phyloP scores from a whole-genome alignment of 148 eudicot genomes.

The Fagopyrum esculentum region DNA sequence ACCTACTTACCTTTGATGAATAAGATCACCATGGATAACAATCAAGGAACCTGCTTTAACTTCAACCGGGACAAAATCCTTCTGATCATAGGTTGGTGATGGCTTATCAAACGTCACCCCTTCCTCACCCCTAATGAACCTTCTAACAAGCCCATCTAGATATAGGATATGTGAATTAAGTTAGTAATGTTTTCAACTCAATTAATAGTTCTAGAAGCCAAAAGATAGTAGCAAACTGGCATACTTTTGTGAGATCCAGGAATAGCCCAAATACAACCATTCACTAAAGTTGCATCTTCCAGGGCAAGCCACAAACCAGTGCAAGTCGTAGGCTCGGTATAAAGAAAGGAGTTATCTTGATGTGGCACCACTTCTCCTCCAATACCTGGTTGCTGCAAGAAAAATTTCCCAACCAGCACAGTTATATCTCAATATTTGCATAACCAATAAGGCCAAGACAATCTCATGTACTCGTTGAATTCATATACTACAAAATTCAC shows the following conservation, averaged over 20 bases:
- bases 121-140: constrained; percentile 74
- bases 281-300: constrained; percentile 74
- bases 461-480: background rate
- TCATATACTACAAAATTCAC: background rate
- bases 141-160: constrained; percentile 63
- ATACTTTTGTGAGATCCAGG: constrained; percentile 92
- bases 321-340: constrained; percentile 85
- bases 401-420: background rate
- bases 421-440: background rate
- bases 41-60: constrained; percentile 93
- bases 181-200: background rate
- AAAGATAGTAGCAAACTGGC: background rate
- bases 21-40: constrained; percentile 89
- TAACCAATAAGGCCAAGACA: background rate
- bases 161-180: background rate
- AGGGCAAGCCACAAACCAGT: constrained; percentile 96
- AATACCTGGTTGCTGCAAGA: constrained; percentile 90
- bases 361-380: constrained; percentile 99
- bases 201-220: background rate
- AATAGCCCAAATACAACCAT: constrained; percentile 98
- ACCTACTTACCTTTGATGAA: constrained; percentile 75
- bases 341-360: constrained; percentile 92
- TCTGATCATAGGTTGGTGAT: constrained; percentile 65
- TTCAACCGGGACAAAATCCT: constrained; percentile 83
- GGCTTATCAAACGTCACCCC: constrained; percentile 86